A percentile compares a stretch with the other conserved stretches of the same genome.
These are phyloP conservation scores for Pythium dissimile DNA, from an alignment of 352 stramenopile genomes.

Conservation along the genomic window DNA sequence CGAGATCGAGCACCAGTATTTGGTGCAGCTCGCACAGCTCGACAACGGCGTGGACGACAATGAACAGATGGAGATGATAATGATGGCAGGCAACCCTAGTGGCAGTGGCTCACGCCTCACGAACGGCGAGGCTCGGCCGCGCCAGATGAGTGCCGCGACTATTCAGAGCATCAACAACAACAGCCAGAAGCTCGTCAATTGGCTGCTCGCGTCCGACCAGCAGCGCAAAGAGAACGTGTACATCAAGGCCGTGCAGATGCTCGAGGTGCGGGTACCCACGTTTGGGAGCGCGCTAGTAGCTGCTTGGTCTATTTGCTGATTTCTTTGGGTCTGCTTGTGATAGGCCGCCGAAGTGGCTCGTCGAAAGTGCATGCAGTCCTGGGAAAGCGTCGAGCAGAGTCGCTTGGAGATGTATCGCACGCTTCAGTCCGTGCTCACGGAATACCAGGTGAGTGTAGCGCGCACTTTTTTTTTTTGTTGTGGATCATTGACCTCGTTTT, in stretches of 20 bases:
- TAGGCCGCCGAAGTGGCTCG: conserved; percentile 60
- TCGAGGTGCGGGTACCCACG: conserved; percentile 62
- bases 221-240: conserved; percentile 70
- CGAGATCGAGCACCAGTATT: conserved; percentile 65
- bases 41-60: conserved; percentile 24
- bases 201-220: conserved; percentile 62
- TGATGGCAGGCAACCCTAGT: neutral
- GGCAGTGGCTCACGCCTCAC: too few relatives aligned
- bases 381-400: conserved; percentile 56
- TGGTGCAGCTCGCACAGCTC: conserved; percentile 39
- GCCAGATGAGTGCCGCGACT: conserved; percentile 20
- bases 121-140: conserved; percentile 2
- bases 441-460: conserved; percentile 68
- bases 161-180: conserved; percentile 58
- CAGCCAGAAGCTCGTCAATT: conserved; percentile 75
- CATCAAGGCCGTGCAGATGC: conserved; percentile 45
- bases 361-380: conserved; percentile 59
- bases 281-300: too few relatives aligned
- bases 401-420: conserved; percentile 64
- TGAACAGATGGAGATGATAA: conserved; percentile 7
- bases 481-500: neutral
- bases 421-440: conserved; percentile 67
- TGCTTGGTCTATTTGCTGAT: neutral
- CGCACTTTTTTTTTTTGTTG: neutral
- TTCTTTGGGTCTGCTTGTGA: neutral